Base-by-base conservation (phyloP, 2,329 filamentous ascomycete genomes). In the Lecanicillium sp. region DNA sequence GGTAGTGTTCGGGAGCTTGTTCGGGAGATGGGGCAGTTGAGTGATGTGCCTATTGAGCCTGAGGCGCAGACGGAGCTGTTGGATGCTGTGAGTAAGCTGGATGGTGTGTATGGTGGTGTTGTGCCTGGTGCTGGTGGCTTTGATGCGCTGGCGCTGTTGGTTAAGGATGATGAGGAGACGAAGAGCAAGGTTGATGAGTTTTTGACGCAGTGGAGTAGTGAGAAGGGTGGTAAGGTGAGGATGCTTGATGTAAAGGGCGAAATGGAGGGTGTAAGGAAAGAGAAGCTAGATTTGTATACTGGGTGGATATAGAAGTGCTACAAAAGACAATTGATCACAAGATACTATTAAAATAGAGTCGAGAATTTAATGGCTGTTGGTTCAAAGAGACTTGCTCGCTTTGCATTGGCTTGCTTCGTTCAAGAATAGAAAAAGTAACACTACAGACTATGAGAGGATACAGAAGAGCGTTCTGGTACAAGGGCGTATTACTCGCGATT, bases 41-140 rank as follows among this genome's bases (percentile, higher is more conserved):
- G 84, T 37, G 78, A 70, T 1, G 89, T 95, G 7, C 88, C 89
- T 4, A 89, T 98, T 48, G 92, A 98, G 67, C 92, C 92, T 0
- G 69, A 69, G 30, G 80, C 83, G 48, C 92, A 98, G 70, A 95
- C 87, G 2, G 75, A 77, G 53, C 67, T 98, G 43, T 65, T 98
- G 27, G 84, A 98, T 60, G 84, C 79, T 9, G 71, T 90, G 41
- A 74, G 63, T n/a, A 53, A 50, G 4, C 64, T 95, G 2, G 72
- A 83, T 0, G 92, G 90, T 5, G 88, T 96, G 3, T 76, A 89
- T 47, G 89, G 88, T 1, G 92, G 89, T 0, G 87, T 96, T 0
- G 92, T 95, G 0, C 92, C 92, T 0, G 92, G 92, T 0, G 92
- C 92, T 0, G 92, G 92, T 9, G 92, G 92, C 0, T 95, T 85